Percentiles rank a stretch among this genome's conserved stretches.
These are phyloP conservation scores for Lentinula novae-zelandiae DNA, from an alignment of 1,284 basidiomycete genomes.

Conservation along the genomic window DNA sequence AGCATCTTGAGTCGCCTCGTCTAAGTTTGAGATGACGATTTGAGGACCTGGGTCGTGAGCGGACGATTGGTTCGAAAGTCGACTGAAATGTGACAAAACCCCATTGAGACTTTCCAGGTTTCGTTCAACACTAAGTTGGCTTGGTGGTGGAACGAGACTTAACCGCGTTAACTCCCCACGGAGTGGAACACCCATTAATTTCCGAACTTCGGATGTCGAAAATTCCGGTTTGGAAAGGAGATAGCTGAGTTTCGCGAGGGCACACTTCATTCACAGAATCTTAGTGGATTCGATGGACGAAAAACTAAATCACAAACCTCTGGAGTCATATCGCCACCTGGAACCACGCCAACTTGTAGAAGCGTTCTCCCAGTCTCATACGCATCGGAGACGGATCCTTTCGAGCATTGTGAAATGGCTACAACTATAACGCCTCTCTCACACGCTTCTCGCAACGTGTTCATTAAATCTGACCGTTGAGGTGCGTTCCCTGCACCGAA, in stretches of 20 bases:
- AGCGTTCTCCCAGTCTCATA: conserved; percentile 83
- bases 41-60: conserved; percentile 32
- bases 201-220: conserved; percentile 61
- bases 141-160: conserved; percentile 33
- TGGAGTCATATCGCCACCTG: conserved; percentile 90
- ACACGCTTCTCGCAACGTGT: conserved; percentile 75
- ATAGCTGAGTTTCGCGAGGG: conserved; percentile 85
- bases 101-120: conserved; percentile 60
- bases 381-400: conserved; percentile 74
- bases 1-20: conserved; percentile 40
- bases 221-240: conserved; percentile 84
- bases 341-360: conserved; percentile 68
- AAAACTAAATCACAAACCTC: conserved; percentile 50
- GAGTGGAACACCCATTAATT: conserved; percentile 75
- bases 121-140: conserved; percentile 39
- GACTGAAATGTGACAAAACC: conserved; percentile 63
- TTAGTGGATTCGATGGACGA: not conserved
- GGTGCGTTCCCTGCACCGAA: conserved; percentile 90
- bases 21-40: conserved; percentile 40
- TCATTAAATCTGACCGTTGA: conserved; percentile 63
- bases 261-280: conserved; percentile 52
- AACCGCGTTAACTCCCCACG: conserved; percentile 82
- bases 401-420: conserved; percentile 87
- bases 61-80: conserved; percentile 42
- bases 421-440: conserved; percentile 84